These are phyloP conservation scores for Coleophoma crateriformis DNA, from an alignment of 2,329 filamentous ascomycete genomes.

Conservation along the genomic window DNA sequence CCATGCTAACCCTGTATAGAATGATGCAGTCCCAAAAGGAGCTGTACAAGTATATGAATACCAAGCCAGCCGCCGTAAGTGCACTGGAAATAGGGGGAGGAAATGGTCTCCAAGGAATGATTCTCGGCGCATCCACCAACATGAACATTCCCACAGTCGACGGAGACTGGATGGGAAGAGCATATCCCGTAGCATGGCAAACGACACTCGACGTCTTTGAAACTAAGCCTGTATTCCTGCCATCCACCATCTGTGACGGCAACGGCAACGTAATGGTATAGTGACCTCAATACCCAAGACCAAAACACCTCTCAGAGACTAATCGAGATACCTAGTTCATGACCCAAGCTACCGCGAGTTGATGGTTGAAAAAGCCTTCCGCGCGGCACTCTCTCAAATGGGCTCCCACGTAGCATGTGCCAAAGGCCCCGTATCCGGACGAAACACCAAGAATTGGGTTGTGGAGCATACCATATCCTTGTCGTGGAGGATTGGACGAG, in stretches of 20 bases:
- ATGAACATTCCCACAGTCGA: constrained; percentile 47
- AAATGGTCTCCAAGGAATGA: constrained; percentile 54
- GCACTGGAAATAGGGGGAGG: constrained; percentile 58
- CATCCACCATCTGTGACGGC: constrained; percentile 43
- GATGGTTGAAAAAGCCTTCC: constrained; percentile 42
- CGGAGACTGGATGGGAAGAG: constrained; percentile 51
- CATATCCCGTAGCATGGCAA: constrained; percentile 50
- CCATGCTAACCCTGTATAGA: not conserved
- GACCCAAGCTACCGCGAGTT: constrained; percentile 38
- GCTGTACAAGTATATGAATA: constrained; percentile 44
- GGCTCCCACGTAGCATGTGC: constrained; percentile 45
- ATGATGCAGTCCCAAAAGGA: constrained; percentile 44
- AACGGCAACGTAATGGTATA: constrained; percentile 41
- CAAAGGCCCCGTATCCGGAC: constrained; percentile 41
- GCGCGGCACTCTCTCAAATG: constrained; percentile 47
- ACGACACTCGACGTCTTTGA: constrained; percentile 47
- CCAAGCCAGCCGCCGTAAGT: constrained; percentile 49
- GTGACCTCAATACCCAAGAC: not conserved
- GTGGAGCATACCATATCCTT: constrained; percentile 40
- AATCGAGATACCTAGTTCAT: constrained; percentile 24
- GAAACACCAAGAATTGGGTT: constrained; percentile 43
- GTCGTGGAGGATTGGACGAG: constrained; percentile 48
- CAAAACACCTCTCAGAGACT: too few species aligned
- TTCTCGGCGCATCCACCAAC: constrained; percentile 46
- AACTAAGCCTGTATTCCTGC: constrained; percentile 37